Conservation (phyloP, 2,329 filamentous ascomycete genomes). For the Pseudogymnoascus sp. region DNA sequence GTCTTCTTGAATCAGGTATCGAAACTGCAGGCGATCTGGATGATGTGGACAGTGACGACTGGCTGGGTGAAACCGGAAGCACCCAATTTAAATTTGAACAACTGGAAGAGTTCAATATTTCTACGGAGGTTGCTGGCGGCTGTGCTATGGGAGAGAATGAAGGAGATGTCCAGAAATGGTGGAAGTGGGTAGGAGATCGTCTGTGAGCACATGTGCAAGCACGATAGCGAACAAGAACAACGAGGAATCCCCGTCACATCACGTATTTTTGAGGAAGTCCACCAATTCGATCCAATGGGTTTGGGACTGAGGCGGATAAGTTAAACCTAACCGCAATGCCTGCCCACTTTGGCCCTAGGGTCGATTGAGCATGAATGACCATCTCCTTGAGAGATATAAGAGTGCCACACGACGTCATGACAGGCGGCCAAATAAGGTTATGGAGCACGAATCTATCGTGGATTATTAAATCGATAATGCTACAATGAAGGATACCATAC, state of each 20-base stretch:
- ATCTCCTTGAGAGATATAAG: background rate
- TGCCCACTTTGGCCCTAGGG: background rate
- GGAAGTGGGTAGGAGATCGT: constrained; percentile 76
- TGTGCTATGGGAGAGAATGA: constrained; percentile 55
- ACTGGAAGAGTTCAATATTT: constrained; percentile 75
- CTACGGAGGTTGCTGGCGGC: constrained; percentile 69
- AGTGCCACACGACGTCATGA: background rate
- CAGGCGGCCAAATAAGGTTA: background rate
- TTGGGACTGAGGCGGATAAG: background rate
- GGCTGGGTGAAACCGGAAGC: constrained; percentile 74
- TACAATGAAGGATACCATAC: background rate
- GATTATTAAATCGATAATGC: background rate
- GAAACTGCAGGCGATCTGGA: constrained; percentile 49
- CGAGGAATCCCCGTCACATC: background rate
- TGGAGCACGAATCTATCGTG: background rate
- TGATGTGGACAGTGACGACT: constrained; percentile 68
- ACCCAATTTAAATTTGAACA: constrained; percentile 71
- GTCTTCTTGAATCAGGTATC: constrained; percentile 73
- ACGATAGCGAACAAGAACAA: background rate
- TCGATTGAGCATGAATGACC: background rate
- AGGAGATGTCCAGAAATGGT: constrained; percentile 75
- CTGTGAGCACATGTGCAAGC: constrained; percentile 40
- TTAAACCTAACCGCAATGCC: background rate
- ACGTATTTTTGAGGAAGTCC: background rate
- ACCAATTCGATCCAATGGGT: background rate